Conservation (phyloP, 768 basidiomycete genomes). For the Russula griseocarnosa region DNA sequence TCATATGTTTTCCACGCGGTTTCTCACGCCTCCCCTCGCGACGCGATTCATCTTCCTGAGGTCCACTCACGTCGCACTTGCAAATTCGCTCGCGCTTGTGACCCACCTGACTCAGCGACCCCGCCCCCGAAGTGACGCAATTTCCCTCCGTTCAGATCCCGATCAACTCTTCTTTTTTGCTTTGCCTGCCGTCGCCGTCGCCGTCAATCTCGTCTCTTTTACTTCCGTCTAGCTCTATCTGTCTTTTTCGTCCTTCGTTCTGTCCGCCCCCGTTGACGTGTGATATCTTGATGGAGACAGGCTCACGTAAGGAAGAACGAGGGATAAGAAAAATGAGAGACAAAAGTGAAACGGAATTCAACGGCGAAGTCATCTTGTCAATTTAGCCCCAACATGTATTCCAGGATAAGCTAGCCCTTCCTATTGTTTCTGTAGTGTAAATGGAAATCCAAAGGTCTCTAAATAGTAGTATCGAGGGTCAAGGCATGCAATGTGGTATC, state of each 20-base stretch:
- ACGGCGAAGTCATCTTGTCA: slow-evolving; percentile 6
- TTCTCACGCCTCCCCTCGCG: slow-evolving; percentile 25
- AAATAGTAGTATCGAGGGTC: slow-evolving; percentile 22
- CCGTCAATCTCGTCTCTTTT: slow-evolving; percentile 10
- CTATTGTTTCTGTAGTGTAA: slow-evolving; percentile 20
- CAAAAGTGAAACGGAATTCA: slow-evolving; percentile 9
- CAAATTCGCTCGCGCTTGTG: slow-evolving; percentile 15
- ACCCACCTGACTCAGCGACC: slow-evolving; percentile 22
- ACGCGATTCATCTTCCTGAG: slow-evolving; percentile 21
- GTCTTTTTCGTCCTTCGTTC: background rate
- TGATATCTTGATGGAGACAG: slow-evolving; percentile 15
- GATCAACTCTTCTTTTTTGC: slow-evolving; percentile 26
- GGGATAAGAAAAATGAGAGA: background rate
- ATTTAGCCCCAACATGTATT: slow-evolving; percentile 9
- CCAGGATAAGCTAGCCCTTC: slow-evolving; percentile 17
- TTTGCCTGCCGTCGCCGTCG: slow-evolving; percentile 15
- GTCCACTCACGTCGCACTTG: slow-evolving; percentile 21
- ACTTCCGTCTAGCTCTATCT: slow-evolving; percentile 15
- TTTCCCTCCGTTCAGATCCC: slow-evolving; percentile 23
- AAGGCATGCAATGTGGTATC: slow-evolving; percentile 28
- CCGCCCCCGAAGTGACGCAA: slow-evolving; percentile 23
- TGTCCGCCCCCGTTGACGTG: slow-evolving; percentile 16
- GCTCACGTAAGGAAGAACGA: slow-evolving; percentile 18
- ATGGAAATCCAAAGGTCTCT: slow-evolving; percentile 23
- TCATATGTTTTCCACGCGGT: slow-evolving; percentile 15